phyloP scores from a whole-genome alignment of 2,329 filamentous ascomycete genomes.

The Nothomitra cinnamomea region DNA sequence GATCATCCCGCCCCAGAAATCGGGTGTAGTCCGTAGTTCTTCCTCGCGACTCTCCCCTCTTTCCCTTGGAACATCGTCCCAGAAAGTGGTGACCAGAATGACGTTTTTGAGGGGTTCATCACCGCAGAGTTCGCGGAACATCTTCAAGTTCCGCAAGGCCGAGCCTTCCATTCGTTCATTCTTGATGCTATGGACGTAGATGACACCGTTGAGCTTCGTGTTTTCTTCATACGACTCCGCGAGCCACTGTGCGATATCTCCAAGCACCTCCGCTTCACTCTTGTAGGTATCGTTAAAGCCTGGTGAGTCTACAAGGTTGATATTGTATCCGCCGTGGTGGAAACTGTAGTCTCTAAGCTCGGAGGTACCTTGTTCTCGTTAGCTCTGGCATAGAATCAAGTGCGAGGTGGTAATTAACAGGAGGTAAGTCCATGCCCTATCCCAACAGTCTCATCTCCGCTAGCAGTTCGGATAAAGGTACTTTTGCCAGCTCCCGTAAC shows the following conservation, averaged over 20 bases:
- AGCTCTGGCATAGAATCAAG: not conserved
- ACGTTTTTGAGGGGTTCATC: conserved; percentile 18
- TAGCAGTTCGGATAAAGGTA: conserved; percentile 19
- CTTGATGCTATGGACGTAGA: conserved; percentile 10
- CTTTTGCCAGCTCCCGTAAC: conserved; percentile 26
- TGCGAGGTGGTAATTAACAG: conserved; percentile 11
- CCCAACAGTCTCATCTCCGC: conserved; percentile 11
- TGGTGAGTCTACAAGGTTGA: conserved; percentile 24
- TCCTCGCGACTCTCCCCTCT: conserved; percentile 11
- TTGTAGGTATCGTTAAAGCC: conserved; percentile 25
- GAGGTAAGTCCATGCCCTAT: conserved; percentile 19
- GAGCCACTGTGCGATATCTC: conserved; percentile 19
- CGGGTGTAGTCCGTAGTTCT: conserved; percentile 9
- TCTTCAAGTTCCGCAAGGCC: conserved; percentile 18
- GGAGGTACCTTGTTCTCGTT: conserved; percentile 7
- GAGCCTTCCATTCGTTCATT: conserved; percentile 14
- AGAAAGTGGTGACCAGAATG: conserved; percentile 23
- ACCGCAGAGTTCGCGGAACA: conserved; percentile 26
- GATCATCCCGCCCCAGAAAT: conserved; percentile 14
- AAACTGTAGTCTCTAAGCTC: conserved; percentile 11
- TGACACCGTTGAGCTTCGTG: conserved; percentile 6
- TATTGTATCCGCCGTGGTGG: conserved; percentile 8
- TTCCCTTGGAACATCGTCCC: conserved; percentile 14
- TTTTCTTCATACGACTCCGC: conserved; percentile 10
- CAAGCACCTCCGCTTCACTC: conserved; percentile 22